Evolutionary conservation across 208 protist genomes (phyloP).

Genomic region (Lotmaria passim): DNA sequence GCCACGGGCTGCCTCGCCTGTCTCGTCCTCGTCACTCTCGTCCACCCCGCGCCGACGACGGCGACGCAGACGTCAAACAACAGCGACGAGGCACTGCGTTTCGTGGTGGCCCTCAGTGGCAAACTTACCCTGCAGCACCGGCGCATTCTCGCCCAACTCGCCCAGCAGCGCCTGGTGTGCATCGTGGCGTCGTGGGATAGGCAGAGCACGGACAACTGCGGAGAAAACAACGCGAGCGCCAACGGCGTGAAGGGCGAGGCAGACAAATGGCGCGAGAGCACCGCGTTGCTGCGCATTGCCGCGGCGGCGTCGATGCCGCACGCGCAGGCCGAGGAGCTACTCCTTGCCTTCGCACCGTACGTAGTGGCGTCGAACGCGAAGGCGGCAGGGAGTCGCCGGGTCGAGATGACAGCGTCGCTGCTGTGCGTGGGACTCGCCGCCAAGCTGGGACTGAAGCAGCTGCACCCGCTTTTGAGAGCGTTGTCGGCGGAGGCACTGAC

Average conservation of each 20-base stretch:
- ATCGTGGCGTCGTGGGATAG: not conserved
- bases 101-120: slow-evolving; percentile 24
- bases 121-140: slow-evolving; percentile 23
- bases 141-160: slow-evolving; percentile 36
- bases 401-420: slow-evolving; percentile 23
- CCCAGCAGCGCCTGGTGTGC: slow-evolving; percentile 25
- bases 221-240: not conserved
- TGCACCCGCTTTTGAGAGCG: not conserved
- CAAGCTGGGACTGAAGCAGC: not conserved
- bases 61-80: not conserved
- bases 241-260: not conserved
- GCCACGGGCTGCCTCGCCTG: slow-evolving; percentile 64
- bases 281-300: slow-evolving; percentile 10
- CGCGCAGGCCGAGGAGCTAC: slow-evolving; percentile 6
- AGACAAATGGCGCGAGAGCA: not conserved
- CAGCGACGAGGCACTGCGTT: not conserved
- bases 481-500: slow-evolving; percentile 20
- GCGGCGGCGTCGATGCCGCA: slow-evolving; percentile 15
- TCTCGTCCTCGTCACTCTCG: slow-evolving; percentile 42
- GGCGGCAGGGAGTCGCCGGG: not conserved
- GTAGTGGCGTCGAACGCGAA: not conserved
- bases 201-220: not conserved
- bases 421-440: slow-evolving; percentile 21
- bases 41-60: slow-evolving; percentile 6
- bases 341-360: not conserved